These are phyloP conservation scores for Neurospora sp. DNA, from an alignment of 495 filamentous ascomycete genomes.

Conservation along the genomic window DNA sequence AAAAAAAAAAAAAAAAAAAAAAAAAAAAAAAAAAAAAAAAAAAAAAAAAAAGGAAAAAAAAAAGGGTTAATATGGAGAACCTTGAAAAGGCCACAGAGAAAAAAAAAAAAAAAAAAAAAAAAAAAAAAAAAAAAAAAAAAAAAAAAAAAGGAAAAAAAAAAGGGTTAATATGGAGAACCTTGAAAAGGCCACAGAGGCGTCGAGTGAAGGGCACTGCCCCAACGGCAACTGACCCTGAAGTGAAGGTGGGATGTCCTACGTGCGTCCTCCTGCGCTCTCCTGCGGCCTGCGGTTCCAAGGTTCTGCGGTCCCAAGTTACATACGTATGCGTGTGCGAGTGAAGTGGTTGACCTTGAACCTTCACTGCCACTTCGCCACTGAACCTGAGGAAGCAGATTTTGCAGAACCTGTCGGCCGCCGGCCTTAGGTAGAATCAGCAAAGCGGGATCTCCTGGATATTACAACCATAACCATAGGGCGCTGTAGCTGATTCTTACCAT, in stretches of 20 bases:
- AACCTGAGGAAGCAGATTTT: not conserved
- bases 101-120: too few relatives aligned
- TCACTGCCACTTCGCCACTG: not conserved
- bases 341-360: not conserved
- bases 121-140: too few relatives aligned
- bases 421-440: not conserved
- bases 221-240: not conserved
- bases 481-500: not conserved
- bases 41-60: too few relatives aligned
- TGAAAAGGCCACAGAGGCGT: not conserved
- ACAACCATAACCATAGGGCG: not conserved
- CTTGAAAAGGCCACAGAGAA: too few relatives aligned
- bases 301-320: not conserved
- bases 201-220: not conserved
- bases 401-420: not conserved
- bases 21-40: too few relatives aligned
- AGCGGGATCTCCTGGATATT: not conserved
- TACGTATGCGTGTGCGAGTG: not conserved
- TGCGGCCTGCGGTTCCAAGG: not conserved
- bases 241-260: not conserved
- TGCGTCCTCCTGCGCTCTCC: not conserved
- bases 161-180: not conserved
- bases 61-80: too few relatives aligned
- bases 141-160: too few relatives aligned
- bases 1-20: too few relatives aligned